Conservation (phyloP, 1,284 basidiomycete species). For the Tylopilus sp. region DNA sequence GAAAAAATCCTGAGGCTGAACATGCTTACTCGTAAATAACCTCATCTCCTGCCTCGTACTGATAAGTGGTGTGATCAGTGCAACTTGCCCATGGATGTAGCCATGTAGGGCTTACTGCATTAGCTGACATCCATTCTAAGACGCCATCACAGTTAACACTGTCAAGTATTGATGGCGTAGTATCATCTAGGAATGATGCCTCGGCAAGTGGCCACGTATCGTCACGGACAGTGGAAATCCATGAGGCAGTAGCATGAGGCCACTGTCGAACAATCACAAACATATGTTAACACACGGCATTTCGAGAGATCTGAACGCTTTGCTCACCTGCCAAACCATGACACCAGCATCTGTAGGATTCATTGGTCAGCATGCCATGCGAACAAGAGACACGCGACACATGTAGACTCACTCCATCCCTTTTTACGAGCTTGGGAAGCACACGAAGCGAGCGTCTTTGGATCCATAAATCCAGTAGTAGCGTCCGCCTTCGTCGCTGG, state of each 20-base stretch:
- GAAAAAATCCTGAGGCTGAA: background rate
- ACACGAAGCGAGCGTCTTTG: slow-evolving; percentile 10
- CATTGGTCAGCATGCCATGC: slow-evolving; percentile 10
- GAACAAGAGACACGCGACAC: background rate
- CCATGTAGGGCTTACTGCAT: slow-evolving; percentile 21
- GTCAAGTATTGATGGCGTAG: slow-evolving; percentile 8
- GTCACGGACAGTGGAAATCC: slow-evolving; percentile 40
- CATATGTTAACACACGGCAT: slow-evolving; percentile 37
- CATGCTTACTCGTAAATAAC: slow-evolving; percentile 31
- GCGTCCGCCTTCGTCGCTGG: slow-evolving; percentile 65
- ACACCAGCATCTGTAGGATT: slow-evolving; percentile 58
- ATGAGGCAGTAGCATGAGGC: slow-evolving; percentile 36
- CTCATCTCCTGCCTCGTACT: slow-evolving; percentile 29
- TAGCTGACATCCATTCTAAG: slow-evolving; percentile 18
- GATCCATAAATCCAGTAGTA: slow-evolving; percentile 44
- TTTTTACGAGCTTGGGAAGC: slow-evolving; percentile 5
- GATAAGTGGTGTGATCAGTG: slow-evolving; percentile 4
- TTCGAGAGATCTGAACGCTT: background rate
- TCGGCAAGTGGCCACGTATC: slow-evolving; percentile 32
- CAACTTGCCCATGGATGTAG: background rate
- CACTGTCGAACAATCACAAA: slow-evolving; percentile 32
- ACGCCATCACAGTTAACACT: slow-evolving; percentile 23
- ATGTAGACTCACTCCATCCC: slow-evolving; percentile 18
- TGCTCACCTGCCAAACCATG: slow-evolving; percentile 53
- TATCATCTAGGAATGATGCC: slow-evolving; percentile 11